Evolutionary conservation across 2,329 filamentous ascomycete genomes (phyloP), one percentile per base, ranked within the genome.

Genomic region (Nigrospora osmanthi): DNA sequence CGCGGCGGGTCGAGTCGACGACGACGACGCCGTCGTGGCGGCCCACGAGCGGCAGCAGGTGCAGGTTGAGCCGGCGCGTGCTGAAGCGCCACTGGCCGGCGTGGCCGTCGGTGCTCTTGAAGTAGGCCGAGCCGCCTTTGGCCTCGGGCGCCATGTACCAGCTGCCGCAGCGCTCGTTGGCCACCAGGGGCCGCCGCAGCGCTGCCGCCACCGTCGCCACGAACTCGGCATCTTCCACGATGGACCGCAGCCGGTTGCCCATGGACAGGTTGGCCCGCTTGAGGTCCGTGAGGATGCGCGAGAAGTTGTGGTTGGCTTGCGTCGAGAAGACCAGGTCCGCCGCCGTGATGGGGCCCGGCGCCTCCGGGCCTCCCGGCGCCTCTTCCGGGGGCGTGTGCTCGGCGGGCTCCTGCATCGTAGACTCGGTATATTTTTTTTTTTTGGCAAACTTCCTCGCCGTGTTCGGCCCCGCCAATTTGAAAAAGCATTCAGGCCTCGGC

Each of bases 71-170:
- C 52, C 93, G 75, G 50, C 93, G 72, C 17, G 84, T 77, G 65
- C 87, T 95, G 60, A 97, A 95, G 49, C 83, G 79, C 93, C 93
- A 98, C 58, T 94, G 83, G 10, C 87, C 83, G 43, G 83, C 81
- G 63, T 98, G 93, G 1, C 93, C 93, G 67, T 98, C 93, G 2
- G 93, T 98, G 66, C 88, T 95, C 73, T 98, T 98, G 68, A 97
- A 98, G 66, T 97, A 98, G 31, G 85, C 87, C 52, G 86, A 89
- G 31, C 79, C 86, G 1, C 61, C 67, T 64, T 91, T 93, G 23
- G 58, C 58, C 9, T 63, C 63, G 0, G 83, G 83, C 32, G 72
- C 67, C 23, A 97, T 85, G 62, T 97, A 97, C 93, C 93, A 98
- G 65, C 87, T 91, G 1, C 93, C 93, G 62, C 93, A 97, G 48